Evolutionary conservation across 371 early-diverging fungal species (phyloP), one percentile per base, ranked within the genome.

Genomic region (Dipsacomyces acuminosporus): DNA sequence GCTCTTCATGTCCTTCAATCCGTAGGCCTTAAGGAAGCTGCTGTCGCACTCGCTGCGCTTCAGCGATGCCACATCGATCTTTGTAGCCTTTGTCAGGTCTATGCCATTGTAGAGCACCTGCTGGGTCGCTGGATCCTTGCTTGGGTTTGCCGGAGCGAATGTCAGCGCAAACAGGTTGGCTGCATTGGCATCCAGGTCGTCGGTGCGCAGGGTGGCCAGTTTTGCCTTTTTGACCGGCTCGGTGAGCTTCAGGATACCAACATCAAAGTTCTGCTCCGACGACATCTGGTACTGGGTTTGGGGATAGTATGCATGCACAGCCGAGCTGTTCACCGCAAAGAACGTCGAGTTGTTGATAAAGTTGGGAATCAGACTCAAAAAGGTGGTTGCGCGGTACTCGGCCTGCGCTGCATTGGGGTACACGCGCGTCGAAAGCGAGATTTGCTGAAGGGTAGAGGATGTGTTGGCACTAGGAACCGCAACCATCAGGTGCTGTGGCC

Each of bases 221-320:
- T 35, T 25, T 1, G 54, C 42, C 11, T 34, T 33, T 18, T 54
- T 41, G 22, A 69, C 50, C 2, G 69, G 54, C 30, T 42, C 51
- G 25, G 45, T 52, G 30, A 69, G 60, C 6, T 59, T 54, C 25
- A 69, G 35, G 18, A 69, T 40, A 13, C 66, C 69, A 3, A 69
- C 69, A 25, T 69, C 66, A 69, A 64, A 69, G 52, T 69, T 69
- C 26, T 59, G 59, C 59, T 51, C 45, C 5, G 69, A 41, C 13
- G 45, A 6, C 22, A 54, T 55, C 21, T 33, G 30, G 11, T 59
- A 54, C 55, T 69, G 65, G 56, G 59, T 69, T 47, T 69, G 69
- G 20, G 69, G 52, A 18, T 59, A 69, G 52, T 69, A 69, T 18
- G 69, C 67, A 23, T 69, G 69, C 1, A 55, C 69, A 7, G 51